Conservation (phyloP, 371 early-diverging fungal species). For the Rhizomucor pusillus region DNA sequence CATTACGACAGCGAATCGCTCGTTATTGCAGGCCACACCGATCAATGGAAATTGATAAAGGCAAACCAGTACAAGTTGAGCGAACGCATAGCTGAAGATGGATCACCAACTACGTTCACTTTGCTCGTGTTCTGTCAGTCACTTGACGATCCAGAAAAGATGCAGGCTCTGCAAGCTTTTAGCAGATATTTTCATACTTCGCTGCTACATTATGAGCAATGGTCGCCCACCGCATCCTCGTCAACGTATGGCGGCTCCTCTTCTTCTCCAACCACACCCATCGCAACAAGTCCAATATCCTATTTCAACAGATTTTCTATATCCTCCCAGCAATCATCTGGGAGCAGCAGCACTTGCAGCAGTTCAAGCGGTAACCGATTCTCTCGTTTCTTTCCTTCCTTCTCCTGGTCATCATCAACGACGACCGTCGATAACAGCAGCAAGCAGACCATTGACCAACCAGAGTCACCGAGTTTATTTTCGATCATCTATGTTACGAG, state of each 20-base stretch:
- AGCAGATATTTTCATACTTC: constrained; percentile 16
- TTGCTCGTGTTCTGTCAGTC: constrained; percentile 34
- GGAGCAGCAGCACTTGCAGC: not conserved
- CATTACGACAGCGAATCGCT: constrained; percentile 14
- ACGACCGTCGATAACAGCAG: not conserved
- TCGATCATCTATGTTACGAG: constrained; percentile 14
- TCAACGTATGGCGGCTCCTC: not conserved
- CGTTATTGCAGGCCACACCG: constrained; percentile 11
- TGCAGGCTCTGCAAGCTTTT: constrained; percentile 13
- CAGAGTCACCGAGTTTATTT: too few species aligned
- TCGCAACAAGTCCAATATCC: not conserved
- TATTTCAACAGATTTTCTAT: not conserved
- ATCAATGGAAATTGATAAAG: constrained; percentile 33
- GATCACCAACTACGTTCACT: constrained; percentile 20
- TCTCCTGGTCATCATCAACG: too few species aligned
- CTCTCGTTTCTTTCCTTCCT: constrained; percentile 3
- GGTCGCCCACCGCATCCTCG: constrained; percentile 1
- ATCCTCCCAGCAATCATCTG: not conserved
- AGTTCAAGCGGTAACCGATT: not conserved
- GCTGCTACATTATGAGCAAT: constrained; percentile 20
- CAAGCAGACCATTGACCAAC: too few species aligned
- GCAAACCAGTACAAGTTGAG: constrained; percentile 25
- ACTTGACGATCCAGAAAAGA: constrained; percentile 11
- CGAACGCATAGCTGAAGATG: constrained; percentile 19
- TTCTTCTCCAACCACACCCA: constrained; percentile 7